Conservation (phyloP, 202 grass and related monocot species). For the Setaria italica region DNA sequence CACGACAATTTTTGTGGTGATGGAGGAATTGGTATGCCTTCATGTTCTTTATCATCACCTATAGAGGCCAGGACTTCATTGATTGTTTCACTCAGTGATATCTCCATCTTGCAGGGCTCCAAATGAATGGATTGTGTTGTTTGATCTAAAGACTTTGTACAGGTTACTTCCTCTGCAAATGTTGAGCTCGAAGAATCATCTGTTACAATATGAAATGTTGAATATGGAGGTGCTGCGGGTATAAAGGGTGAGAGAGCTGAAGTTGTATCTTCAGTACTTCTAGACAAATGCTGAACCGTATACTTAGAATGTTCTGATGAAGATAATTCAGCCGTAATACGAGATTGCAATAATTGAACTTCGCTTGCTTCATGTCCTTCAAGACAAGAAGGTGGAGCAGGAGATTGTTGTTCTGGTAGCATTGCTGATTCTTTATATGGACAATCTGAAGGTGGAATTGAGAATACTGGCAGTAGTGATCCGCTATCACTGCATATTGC, state of each 20-base stretch:
- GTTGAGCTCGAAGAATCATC: conserved; percentile 40
- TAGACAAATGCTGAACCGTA: conserved; percentile 11
- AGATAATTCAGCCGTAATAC: conserved; percentile 19
- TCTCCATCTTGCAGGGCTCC: conserved; percentile 38
- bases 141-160: conserved; percentile 6
- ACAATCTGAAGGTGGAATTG: not conserved
- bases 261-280: conserved; percentile 33
- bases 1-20: conserved; percentile 13
- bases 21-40: conserved; percentile 40
- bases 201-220: conserved; percentile 14
- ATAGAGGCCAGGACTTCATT: not conserved
- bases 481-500: too few relatives aligned
- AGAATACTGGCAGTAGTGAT: too few relatives aligned
- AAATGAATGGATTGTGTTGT: conserved; percentile 19
- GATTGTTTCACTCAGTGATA: conserved; percentile 25
- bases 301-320: conserved; percentile 32
- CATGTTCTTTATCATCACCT: conserved; percentile 36
- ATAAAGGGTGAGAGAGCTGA: conserved; percentile 7
- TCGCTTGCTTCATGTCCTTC: conserved; percentile 9
- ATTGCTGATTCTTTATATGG: conserved; percentile 22
- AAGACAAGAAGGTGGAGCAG: not conserved
- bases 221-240: not conserved
- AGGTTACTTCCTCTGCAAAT: conserved; percentile 12
- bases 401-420: conserved; percentile 8
- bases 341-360: conserved; percentile 10